These are phyloP conservation scores for Collybia mongolica DNA, from an alignment of 768 basidiomycete genomes.

Conservation along the genomic window DNA sequence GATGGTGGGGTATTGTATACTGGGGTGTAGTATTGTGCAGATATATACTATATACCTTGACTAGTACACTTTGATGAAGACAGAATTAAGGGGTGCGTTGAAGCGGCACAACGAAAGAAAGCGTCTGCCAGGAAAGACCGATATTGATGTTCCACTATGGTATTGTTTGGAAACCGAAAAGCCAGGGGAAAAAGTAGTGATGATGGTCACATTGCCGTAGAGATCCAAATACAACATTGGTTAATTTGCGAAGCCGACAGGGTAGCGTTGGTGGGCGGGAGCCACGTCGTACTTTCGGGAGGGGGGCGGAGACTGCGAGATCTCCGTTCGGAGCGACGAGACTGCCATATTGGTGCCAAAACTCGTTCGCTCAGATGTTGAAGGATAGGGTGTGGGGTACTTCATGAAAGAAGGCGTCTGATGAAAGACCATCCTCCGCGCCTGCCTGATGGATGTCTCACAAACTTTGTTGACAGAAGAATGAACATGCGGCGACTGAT, in stretches of 20 bases:
- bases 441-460: constrained; percentile 8
- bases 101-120: too few species aligned
- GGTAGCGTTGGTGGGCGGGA: neutral
- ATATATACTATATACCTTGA: too few species aligned
- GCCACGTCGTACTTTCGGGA: constrained; percentile 1
- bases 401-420: constrained; percentile 5
- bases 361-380: constrained; percentile 21
- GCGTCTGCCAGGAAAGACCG: too few species aligned
- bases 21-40: too few species aligned
- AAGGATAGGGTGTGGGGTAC: constrained; percentile 7
- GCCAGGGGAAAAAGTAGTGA: too few species aligned
- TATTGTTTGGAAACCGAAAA: too few species aligned
- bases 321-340: constrained; percentile 42
- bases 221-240: neutral
- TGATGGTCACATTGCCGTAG: neutral
- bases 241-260: neutral
- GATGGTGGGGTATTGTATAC: too few species aligned
- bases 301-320: constrained; percentile 27
- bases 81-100: too few species aligned
- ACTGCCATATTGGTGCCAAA: constrained; percentile 41
- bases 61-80: too few species aligned
- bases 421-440: neutral
- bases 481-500: constrained; percentile 11
- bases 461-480: constrained; percentile 8
- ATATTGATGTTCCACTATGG: too few species aligned